Conservation (phyloP, 2,329 filamentous ascomycete species). For the Neonectria sp. region DNA sequence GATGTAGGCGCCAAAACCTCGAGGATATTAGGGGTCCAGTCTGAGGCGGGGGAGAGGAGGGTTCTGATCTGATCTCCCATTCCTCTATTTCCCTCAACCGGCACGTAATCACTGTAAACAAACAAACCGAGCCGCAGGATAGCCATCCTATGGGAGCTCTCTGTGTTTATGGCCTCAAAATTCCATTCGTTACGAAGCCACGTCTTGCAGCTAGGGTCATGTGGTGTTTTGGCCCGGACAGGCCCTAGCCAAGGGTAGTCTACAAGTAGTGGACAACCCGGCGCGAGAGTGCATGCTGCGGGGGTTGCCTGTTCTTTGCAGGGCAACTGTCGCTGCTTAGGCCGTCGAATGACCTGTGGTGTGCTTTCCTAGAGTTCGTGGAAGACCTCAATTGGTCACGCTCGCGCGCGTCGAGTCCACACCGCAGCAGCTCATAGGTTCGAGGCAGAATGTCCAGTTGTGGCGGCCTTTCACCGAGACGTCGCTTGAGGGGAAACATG, state of each 20-base stretch:
- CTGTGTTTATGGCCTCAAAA: neutral
- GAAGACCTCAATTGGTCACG: slow-evolving; percentile 28
- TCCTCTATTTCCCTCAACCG: neutral
- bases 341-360: slow-evolving; percentile 30
- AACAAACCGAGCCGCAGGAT: neutral
- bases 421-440: slow-evolving; percentile 16
- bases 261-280: neutral
- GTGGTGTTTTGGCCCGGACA: neutral
- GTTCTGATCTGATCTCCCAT: slow-evolving; percentile 13
- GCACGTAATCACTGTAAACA: neutral
- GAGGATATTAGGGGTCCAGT: slow-evolving; percentile 11
- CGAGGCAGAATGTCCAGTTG: slow-evolving; percentile 12
- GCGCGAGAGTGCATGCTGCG: slow-evolving; percentile 23
- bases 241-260: neutral
- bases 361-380: slow-evolving; percentile 31
- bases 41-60: slow-evolving; percentile 3
- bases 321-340: slow-evolving; percentile 11
- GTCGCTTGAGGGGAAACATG: slow-evolving; percentile 29
- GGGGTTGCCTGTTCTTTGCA: slow-evolving; percentile 28
- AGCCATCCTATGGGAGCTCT: neutral
- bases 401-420: slow-evolving; percentile 4
- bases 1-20: slow-evolving; percentile 11
- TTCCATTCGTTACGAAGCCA: slow-evolving; percentile 3
- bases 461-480: slow-evolving; percentile 16
- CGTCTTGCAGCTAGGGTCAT: neutral